Conservation (phyloP, 768 basidiomycete species). For the Brasilioporus rufonigricans region DNA sequence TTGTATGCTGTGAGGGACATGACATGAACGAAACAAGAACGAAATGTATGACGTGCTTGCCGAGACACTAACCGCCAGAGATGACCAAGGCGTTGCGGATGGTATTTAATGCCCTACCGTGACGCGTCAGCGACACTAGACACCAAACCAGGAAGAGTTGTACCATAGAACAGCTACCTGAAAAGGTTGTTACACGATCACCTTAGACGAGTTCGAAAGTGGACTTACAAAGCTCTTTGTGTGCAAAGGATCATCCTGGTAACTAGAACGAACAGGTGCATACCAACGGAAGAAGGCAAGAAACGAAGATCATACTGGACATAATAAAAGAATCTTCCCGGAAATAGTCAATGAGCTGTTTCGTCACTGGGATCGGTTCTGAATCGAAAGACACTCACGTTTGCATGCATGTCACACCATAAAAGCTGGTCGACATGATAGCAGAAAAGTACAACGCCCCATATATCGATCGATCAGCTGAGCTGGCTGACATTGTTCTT, state of each 20-base stretch:
- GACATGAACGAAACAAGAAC: neutral
- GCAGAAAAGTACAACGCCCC: neutral
- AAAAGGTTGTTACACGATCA: neutral
- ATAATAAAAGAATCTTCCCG: constrained; percentile 10
- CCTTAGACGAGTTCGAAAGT: neutral
- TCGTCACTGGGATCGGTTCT: neutral
- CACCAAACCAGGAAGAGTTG: too few relatives aligned
- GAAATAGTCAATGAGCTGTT: neutral
- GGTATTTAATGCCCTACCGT: neutral
- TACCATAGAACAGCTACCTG: constrained; percentile 8
- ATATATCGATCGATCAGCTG: neutral
- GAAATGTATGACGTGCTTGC: too few relatives aligned
- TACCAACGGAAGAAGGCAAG: neutral
- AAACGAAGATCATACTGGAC: neutral
- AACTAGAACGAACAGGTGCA: neutral
- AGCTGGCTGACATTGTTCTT: neutral
- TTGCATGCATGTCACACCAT: constrained; percentile 9
- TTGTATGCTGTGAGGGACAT: constrained; percentile 4
- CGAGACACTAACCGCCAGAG: constrained; percentile 7
- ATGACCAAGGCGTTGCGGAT: constrained; percentile 7
- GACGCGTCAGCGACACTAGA: neutral
- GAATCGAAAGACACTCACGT: neutral
- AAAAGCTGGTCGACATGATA: neutral
- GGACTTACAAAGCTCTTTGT: constrained; percentile 11
- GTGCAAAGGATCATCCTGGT: neutral